Base-by-base conservation (phyloP, 116 monocot genomes). In the Phalaenopsis hybrid region DNA sequence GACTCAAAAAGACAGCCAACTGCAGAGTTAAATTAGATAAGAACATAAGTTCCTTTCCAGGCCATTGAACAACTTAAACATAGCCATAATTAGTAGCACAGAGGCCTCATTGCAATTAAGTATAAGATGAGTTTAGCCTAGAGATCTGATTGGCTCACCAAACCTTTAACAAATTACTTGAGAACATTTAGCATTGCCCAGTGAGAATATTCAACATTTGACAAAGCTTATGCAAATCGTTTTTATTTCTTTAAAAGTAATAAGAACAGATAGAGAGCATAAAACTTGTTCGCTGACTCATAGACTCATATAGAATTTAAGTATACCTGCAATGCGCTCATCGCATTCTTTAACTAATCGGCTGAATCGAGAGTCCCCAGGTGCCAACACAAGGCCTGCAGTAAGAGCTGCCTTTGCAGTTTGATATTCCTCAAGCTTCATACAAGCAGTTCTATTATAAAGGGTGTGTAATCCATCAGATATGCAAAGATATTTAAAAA, bases 361-460 rank as follows among this genome's bases (percentile, higher is more conserved):
- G 51, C 65, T 72, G 73, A 97, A 97, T 84, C 97, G 88, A 73
- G 89, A 70, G 78, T 97, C 91, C 46, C 81, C 89, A 81, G 88
- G 85, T 48, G 87, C 85, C 81, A 92, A 84, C 23, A 82, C 72
- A 46, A 79, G 84, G 44, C 94, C 97, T 74, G 78, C 72, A 87
- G 92, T 86, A 84, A 97, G 90, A 77, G 94, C 91, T 74, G 85
- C 73, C 76, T 91, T 97, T 37, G 94, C 97, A 51, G 94, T 94
- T 74, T 94, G 91, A 84, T 90, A 93, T 74, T 97, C 97, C 84
- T 94, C 97, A 74, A 94, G 90, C 77, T 88, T 89, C 65, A 94
- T 78, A 58, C 94, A 97, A 52, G 97, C 97, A 89, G 76, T 85
- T 8, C 97, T 97, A 86, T 82, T 31, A 41, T 41, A 72, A 41